Base-by-base conservation (phyloP, 75 land plant genomes). In the Picea sitchensis region DNA sequence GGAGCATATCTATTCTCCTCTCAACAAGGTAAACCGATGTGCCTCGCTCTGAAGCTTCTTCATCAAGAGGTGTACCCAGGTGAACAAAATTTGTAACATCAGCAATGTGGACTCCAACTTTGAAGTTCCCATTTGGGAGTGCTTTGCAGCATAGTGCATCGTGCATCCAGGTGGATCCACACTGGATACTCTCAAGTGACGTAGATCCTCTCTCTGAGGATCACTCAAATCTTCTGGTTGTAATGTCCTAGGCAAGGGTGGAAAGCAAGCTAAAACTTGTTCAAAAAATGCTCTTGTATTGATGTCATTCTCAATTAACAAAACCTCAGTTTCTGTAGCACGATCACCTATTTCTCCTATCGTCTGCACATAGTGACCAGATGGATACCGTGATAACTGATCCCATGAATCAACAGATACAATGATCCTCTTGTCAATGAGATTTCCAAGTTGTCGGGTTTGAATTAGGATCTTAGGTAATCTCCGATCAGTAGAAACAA, bases 351-450 rank as follows among this genome's bases (percentile, higher is more conserved):
- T 94, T 65, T 92, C 87, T 81, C 99, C 99, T 63, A 97, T 94
- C n/a, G 92, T 91, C 51, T 92, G 82, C 17, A 94, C 95, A 87
- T 97, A 97, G 84, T 94, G 99, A 6, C 99, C 99, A 75, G 89
- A 88, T 64, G 99, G 98, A 79, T 88, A 94, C 30, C 94, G 78
- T 76, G 94, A 91, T 15, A 60, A 84, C 31, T 84, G 76, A 81
- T 97, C 99, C 99, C 99, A 97, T 34, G 95, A 92, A 87, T 97
- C 98, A 83, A 94, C 99, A 74, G 98, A 84, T 67, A 95, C 99
- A 82, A 97, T 86, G 58, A 97, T 97, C 79, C 99, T 89, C 82
- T 97, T 97, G 83, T 97, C 94, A 38, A 94, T 84, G 73, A 97
- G 89, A 86, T 97, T 97, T 47, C 87, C 95, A 81, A 97, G 91